Conservation (phyloP, 208 protist species). For the Acanthamoeba divionensis region DNA sequence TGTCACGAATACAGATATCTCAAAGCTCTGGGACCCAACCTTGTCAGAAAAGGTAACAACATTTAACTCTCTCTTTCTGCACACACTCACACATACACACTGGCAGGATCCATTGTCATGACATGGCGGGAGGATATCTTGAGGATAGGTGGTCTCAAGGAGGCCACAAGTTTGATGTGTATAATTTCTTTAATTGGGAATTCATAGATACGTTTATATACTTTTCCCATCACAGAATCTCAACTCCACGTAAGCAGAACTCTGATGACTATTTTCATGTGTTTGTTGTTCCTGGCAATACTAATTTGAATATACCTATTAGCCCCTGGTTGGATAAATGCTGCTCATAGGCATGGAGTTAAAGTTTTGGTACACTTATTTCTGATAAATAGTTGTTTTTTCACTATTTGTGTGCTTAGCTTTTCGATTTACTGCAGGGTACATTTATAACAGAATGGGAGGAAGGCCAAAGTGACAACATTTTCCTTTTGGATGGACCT, state of each 20-base stretch:
- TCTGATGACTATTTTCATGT: neutral
- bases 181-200: conserved; percentile 84
- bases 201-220: conserved; percentile 85
- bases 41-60: neutral
- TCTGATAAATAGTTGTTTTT: neutral
- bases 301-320: neutral
- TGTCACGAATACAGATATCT: neutral
- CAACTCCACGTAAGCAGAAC: conserved; percentile 76
- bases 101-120: conserved; percentile 40
- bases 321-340: conserved; percentile 82
- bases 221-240: conserved; percentile 85
- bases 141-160: neutral
- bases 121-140: conserved; percentile 52
- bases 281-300: neutral
- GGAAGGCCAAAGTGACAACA: conserved; percentile 61
- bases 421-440: conserved; percentile 48
- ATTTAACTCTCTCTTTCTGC: neutral
- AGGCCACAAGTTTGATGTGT: conserved; percentile 48
- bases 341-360: conserved; percentile 83
- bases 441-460: conserved; percentile 86
- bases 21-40: neutral
- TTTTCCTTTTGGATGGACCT: conserved; percentile 62
- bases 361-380: conserved; percentile 68
- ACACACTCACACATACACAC: neutral
- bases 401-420: neutral